Percentiles rank a stretch among this genome's conserved stretches.
Conservation (phyloP, 1,139 yeast genomes). For the Blastobotrys proliferans region DNA sequence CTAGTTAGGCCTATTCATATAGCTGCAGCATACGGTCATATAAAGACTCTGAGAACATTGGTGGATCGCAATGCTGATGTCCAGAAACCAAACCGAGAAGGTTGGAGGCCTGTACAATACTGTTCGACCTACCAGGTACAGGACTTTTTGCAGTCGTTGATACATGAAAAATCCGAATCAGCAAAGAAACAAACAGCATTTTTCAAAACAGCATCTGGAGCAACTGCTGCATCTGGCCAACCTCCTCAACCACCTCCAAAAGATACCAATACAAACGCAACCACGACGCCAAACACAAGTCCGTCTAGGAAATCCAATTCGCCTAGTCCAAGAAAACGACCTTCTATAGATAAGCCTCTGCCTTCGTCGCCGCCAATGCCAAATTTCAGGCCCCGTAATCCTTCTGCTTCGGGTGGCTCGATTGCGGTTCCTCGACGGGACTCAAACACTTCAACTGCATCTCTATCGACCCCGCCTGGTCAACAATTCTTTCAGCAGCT, state of each 20-base stretch:
- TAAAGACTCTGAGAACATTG: conserved; percentile 59
- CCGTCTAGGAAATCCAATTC: not conserved
- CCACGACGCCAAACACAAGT: not conserved
- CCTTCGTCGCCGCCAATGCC: conserved; percentile 11
- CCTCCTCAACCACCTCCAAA: conserved; percentile 2
- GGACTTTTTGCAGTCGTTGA: conserved; percentile 34
- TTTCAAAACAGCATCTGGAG: conserved; percentile 13
- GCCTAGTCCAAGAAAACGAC: not conserved
- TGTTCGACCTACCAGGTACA: conserved; percentile 36
- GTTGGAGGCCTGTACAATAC: conserved; percentile 60
- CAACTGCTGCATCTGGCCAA: not conserved
- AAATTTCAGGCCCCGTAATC: not conserved
- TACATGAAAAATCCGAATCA: conserved; percentile 24
- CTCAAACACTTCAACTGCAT: not conserved
- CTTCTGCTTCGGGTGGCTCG: too few relatives aligned
- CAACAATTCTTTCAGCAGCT: conserved; percentile 3
- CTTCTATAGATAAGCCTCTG: conserved; percentile 8
- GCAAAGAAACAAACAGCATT: conserved; percentile 18
- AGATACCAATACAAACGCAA: not conserved
- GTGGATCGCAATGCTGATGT: conserved; percentile 50
- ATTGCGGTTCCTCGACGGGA: too few relatives aligned
- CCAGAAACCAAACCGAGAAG: conserved; percentile 51
- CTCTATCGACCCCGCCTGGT: not conserved
- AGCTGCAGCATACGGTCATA: conserved; percentile 72
- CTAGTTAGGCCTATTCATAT: conserved; percentile 80